These are phyloP conservation scores for Paecilomyces variotii DNA, from an alignment of 2,329 filamentous ascomycete species.

Conservation along the genomic window DNA sequence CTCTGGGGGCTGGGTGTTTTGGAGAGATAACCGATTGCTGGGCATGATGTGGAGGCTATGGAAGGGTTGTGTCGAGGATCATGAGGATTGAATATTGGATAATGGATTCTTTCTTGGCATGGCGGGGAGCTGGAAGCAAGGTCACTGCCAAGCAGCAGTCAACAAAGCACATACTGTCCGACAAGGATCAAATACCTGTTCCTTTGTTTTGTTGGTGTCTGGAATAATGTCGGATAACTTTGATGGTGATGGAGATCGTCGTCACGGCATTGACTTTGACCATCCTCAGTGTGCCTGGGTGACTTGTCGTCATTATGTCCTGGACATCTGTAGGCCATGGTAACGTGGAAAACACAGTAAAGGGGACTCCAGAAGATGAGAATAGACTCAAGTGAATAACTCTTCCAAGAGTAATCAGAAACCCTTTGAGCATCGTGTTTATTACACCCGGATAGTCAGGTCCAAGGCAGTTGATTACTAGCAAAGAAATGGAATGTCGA, in stretches of 20 bases:
- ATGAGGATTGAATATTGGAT: slow-evolving; percentile 28
- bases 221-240: not conserved
- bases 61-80: slow-evolving; percentile 29
- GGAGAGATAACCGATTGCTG: slow-evolving; percentile 7
- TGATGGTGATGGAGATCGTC: not conserved
- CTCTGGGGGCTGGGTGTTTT: slow-evolving; percentile 9
- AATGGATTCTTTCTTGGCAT: slow-evolving; percentile 26
- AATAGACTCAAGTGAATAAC: not conserved
- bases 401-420: not conserved
- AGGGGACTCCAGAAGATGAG: not conserved
- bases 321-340: not conserved
- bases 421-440: not conserved
- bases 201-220: not conserved
- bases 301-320: not conserved
- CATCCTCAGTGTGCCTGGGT: not conserved
- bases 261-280: not conserved
- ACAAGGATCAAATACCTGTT: not conserved
- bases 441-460: not conserved
- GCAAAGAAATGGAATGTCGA: not conserved
- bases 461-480: not conserved
- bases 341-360: not conserved
- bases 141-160: slow-evolving; percentile 5
- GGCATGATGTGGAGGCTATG: slow-evolving; percentile 4
- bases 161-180: not conserved
- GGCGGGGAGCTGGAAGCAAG: slow-evolving; percentile 7